Evolutionary conservation across 2,329 filamentous ascomycete species (phyloP).

Genomic region (Fusarium begoniae): DNA sequence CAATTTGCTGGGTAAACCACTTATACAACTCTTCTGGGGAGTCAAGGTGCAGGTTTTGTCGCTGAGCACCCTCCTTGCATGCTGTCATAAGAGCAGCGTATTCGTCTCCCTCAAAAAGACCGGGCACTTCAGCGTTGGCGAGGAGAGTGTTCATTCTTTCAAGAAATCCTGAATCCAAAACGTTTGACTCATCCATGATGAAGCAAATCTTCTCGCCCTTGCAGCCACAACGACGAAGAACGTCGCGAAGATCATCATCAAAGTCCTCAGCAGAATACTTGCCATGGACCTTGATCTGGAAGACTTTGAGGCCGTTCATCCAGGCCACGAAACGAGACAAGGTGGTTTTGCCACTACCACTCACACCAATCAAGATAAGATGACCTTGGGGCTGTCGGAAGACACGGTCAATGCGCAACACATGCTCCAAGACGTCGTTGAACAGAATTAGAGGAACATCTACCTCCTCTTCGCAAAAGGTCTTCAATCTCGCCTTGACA

Average conservation of each 20-base stretch:
- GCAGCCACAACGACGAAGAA: slow-evolving; percentile 91
- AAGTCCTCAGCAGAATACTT: slow-evolving; percentile 99
- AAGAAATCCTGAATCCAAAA: slow-evolving; percentile 97
- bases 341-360: slow-evolving; percentile 98
- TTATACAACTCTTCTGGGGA: slow-evolving; percentile 99
- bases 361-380: slow-evolving; percentile 97
- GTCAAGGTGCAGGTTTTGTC: slow-evolving; percentile 92
- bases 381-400: slow-evolving; percentile 98
- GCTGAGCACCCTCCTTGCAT: slow-evolving; percentile 97
- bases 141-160: slow-evolving; percentile 99
- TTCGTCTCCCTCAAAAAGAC: slow-evolving; percentile 98
- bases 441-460: slow-evolving; percentile 99
- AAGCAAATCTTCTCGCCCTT: slow-evolving; percentile 99
- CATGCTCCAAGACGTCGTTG: slow-evolving; percentile 98
- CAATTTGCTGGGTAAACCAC: slow-evolving; percentile 99
- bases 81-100: slow-evolving; percentile 98
- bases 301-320: slow-evolving; percentile 99
- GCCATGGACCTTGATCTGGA: slow-evolving; percentile 99
- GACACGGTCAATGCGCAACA: slow-evolving; percentile 96
- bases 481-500: slow-evolving; percentile 95
- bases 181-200: slow-evolving; percentile 99
- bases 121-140: slow-evolving; percentile 98
- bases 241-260: slow-evolving; percentile 94
- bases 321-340: slow-evolving; percentile 97
- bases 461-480: slow-evolving; percentile 99